Percentiles rank a stretch among this genome's conserved stretches.
These are phyloP conservation scores for Penicillium sclerotigenum DNA, from an alignment of 2,329 filamentous ascomycete genomes.

Conservation along the genomic window DNA sequence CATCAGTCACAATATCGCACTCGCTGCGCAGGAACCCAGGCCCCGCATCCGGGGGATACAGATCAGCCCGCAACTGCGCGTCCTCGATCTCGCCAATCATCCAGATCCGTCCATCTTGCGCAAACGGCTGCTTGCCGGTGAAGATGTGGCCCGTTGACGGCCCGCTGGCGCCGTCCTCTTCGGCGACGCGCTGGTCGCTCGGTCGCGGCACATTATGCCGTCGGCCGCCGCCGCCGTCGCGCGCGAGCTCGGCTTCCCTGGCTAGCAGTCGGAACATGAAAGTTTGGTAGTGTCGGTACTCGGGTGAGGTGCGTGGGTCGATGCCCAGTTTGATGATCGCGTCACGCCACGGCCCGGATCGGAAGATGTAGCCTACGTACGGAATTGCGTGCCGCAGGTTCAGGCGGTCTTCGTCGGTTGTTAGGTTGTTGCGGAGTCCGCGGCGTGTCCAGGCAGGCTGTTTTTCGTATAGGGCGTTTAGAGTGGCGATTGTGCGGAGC, in stretches of 20 bases:
- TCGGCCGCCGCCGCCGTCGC: slow-evolving; percentile 32
- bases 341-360: slow-evolving; percentile 87
- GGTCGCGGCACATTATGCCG: slow-evolving; percentile 28
- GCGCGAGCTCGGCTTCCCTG: slow-evolving; percentile 32
- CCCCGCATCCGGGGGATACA: slow-evolving; percentile 57
- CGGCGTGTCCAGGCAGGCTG: slow-evolving; percentile 86
- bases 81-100: slow-evolving; percentile 92
- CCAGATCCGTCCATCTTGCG: slow-evolving; percentile 83
- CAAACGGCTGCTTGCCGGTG: slow-evolving; percentile 67
- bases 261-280: slow-evolving; percentile 72
- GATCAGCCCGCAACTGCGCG: slow-evolving; percentile 63
- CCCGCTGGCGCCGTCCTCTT: background rate
- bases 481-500: slow-evolving; percentile 60
- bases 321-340: slow-evolving; percentile 80
- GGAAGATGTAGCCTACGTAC: slow-evolving; percentile 88
- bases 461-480: slow-evolving; percentile 65
- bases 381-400: slow-evolving; percentile 71
- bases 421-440: slow-evolving; percentile 70
- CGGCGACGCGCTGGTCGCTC: slow-evolving; percentile 1
- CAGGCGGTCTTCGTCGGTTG: slow-evolving; percentile 49
- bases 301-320: slow-evolving; percentile 74
- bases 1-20: slow-evolving; percentile 63
- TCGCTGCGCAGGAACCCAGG: slow-evolving; percentile 52
- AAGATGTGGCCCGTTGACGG: slow-evolving; percentile 63
- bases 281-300: slow-evolving; percentile 81